A percentile compares a stretch with the other conserved stretches of the same genome.
Evolutionary conservation across 1,284 basidiomycete species (phyloP).

Genomic region (Microbotryum scabiosae): DNA sequence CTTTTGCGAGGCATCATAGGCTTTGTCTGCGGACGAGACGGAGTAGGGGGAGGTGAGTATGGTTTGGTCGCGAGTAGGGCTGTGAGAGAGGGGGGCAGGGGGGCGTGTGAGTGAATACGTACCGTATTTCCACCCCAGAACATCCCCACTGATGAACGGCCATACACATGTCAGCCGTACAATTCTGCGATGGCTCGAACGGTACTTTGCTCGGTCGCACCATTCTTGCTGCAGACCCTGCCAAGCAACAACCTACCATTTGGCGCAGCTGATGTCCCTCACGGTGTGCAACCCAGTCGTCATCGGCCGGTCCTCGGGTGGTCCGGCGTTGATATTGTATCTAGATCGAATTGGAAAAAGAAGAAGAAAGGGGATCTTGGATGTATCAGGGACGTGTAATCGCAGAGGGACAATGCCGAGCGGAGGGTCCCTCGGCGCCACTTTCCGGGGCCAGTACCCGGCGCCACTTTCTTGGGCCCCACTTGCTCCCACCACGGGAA

Average conservation of each 20-base stretch:
- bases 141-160: slow-evolving; percentile 46
- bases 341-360: slow-evolving; percentile 42
- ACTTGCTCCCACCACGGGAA: no score
- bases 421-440: background rate
- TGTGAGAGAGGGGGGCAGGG: background rate
- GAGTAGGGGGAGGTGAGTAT: background rate
- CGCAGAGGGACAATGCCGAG: background rate
- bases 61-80: background rate
- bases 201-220: no score
- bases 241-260: slow-evolving; percentile 44
- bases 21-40: slow-evolving; percentile 59
- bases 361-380: background rate
- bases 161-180: background rate
- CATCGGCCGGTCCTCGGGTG: slow-evolving; percentile 86
- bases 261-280: slow-evolving; percentile 84
- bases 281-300: slow-evolving; percentile 94
- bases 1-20: slow-evolving; percentile 79
- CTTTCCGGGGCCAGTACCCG: background rate
- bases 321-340: slow-evolving; percentile 80
- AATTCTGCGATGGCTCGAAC: no score
- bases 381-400: no score
- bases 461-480: background rate
- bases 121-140: slow-evolving; percentile 97
- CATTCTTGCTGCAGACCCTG: no score
- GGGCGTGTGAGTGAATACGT: slow-evolving; percentile 1